Evolutionary conservation across 352 stramenopile genomes (phyloP).

Genomic region (Globisporangium nodosum): DNA sequence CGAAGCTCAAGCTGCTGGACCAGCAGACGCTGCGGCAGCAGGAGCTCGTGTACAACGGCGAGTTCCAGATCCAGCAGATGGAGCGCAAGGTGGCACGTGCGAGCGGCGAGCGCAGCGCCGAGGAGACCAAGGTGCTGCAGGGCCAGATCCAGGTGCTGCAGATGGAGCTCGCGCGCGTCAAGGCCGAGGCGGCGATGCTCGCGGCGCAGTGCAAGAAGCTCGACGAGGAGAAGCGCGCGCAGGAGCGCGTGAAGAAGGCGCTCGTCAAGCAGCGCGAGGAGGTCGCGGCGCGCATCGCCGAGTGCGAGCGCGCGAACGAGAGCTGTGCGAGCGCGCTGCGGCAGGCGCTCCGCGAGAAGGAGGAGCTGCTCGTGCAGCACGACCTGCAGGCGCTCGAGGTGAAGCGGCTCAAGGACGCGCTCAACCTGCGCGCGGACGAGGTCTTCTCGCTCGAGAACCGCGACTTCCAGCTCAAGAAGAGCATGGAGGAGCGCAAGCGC

Average conservation of each 20-base stretch:
- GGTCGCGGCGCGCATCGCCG: slow-evolving; percentile 74
- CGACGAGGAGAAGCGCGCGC: slow-evolving; percentile 83
- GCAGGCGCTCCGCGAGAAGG: slow-evolving; percentile 77
- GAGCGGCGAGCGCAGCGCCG: slow-evolving; percentile 90
- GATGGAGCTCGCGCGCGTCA: slow-evolving; percentile 83
- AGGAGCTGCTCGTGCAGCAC: slow-evolving; percentile 91
- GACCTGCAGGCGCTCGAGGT: slow-evolving; percentile 94
- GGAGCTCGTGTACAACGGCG: slow-evolving; percentile 94
- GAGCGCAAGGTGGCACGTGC: slow-evolving; percentile 92
- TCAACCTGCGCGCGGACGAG: slow-evolving; percentile 87
- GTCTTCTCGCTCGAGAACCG: slow-evolving; percentile 93
- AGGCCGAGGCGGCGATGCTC: slow-evolving; percentile 88
- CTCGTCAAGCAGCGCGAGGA: slow-evolving; percentile 76
- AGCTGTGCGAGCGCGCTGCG: slow-evolving; percentile 84
- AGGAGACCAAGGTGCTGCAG: slow-evolving; percentile 92
- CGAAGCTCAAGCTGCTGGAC: slow-evolving; percentile 91
- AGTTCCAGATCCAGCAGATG: slow-evolving; percentile 97
- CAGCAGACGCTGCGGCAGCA: slow-evolving; percentile 86
- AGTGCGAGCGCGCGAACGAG: slow-evolving; percentile 90
- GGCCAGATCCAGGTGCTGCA: slow-evolving; percentile 89
- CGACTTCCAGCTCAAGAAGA: slow-evolving; percentile 91
- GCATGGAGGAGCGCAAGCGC: slow-evolving; percentile 92
- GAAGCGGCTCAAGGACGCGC: slow-evolving; percentile 82
- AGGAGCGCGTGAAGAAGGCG: slow-evolving; percentile 73
- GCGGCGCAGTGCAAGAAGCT: slow-evolving; percentile 90